Evolutionary conservation across 805 yeast species (phyloP).

Genomic region (Saccharomycopsis javanensis): DNA sequence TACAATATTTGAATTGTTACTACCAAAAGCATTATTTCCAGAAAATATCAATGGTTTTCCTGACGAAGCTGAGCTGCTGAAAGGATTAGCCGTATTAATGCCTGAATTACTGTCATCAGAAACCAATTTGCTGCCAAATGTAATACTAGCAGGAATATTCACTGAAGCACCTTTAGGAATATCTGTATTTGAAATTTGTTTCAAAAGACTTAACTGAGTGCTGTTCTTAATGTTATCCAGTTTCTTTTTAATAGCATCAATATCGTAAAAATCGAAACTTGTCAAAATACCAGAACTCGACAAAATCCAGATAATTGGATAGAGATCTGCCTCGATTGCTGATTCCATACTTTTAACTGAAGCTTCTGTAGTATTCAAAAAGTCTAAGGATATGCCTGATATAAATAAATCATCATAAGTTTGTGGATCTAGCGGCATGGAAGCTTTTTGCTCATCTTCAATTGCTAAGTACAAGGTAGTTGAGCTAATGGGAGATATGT

Average conservation of each 20-base stretch:
- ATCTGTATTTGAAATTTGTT: not conserved
- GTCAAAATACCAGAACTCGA: conserved; percentile 8
- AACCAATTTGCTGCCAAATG: not conserved
- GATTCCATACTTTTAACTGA: not conserved
- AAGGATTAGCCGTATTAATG: not conserved
- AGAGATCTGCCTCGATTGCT: not conserved
- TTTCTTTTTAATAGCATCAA: conserved; percentile 4
- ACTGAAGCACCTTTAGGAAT: not conserved
- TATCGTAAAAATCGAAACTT: conserved; percentile 11
- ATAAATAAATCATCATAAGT: conserved; percentile 62
- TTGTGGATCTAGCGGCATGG: conserved; percentile 59
- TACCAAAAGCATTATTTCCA: not conserved
- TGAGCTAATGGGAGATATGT: conserved; percentile 39
- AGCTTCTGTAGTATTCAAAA: not conserved
- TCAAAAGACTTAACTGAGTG: conserved; percentile 5
- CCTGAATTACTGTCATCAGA: not conserved
- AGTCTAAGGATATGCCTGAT: conserved; percentile 59
- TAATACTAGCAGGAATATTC: not conserved
- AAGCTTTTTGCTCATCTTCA: conserved; percentile 66
- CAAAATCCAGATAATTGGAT: conserved; percentile 9
- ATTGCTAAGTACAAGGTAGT: conserved; percentile 35
- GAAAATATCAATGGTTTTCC: not conserved
- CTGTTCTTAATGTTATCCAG: not conserved
- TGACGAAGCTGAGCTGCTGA: not conserved
- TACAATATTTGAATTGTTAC: no score